Evolutionary conservation across 805 yeast species (phyloP).

Genomic region (Cyberlindnera saturnus): DNA sequence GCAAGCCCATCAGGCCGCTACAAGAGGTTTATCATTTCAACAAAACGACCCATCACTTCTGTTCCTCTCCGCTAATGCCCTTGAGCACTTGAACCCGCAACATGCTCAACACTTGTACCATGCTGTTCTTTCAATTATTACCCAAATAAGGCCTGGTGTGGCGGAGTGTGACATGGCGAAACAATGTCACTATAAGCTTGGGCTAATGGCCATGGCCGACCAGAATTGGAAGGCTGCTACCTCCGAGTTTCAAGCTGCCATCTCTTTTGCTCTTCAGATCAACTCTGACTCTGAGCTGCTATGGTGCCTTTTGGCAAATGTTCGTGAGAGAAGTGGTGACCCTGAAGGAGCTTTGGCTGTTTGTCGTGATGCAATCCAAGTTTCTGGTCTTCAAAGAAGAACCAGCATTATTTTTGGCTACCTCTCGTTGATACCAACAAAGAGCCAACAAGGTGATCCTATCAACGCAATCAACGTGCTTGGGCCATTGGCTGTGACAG

Average conservation of each 20-base stretch:
- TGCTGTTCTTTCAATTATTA: conserved; percentile 35
- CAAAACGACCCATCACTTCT: conserved; percentile 41
- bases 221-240: conserved; percentile 45
- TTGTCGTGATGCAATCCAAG: conserved; percentile 41
- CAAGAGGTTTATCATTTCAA: conserved; percentile 33
- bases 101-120: conserved; percentile 45
- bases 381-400: conserved; percentile 40
- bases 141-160: conserved; percentile 20
- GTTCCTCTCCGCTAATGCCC: conserved; percentile 43
- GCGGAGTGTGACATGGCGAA: conserved; percentile 43
- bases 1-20: conserved; percentile 45
- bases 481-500: conserved; percentile 5
- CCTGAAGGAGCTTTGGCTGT: conserved; percentile 42
- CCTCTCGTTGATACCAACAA: conserved; percentile 33
- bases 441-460: conserved; percentile 25
- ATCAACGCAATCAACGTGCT: conserved; percentile 32
- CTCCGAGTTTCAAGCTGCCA: conserved; percentile 42
- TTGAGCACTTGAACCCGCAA: conserved; percentile 34
- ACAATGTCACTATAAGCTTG: conserved; percentile 49
- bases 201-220: conserved; percentile 46
- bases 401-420: conserved; percentile 46
- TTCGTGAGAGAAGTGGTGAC: conserved; percentile 40
- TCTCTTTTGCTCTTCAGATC: conserved; percentile 24
- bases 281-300: conserved; percentile 21
- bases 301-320: conserved; percentile 49